Evolutionary conservation across 1,139 yeast species (phyloP), one percentile per base, ranked within the genome.

Genomic region (Lodderomyces pseudojiufengensis): DNA sequence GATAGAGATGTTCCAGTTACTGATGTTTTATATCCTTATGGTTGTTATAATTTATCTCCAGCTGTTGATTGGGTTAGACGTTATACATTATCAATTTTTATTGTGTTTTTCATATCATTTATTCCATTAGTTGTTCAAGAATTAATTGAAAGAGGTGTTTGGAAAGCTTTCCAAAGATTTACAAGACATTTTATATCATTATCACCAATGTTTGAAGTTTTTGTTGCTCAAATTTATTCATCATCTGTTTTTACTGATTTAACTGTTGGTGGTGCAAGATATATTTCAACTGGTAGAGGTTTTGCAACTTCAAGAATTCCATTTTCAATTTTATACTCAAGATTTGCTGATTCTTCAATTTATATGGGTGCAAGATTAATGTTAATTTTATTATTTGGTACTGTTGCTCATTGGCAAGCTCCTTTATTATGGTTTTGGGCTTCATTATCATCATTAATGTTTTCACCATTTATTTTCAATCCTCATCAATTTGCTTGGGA

Each of bases 401-500:
- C 97, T 15, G 81, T 85, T 53, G 77, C 97, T 28, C 88, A 85
- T 64, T 92, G 98, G 98, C 96, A 92, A 68, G 85, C 97, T 25
- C 95, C 97, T 39, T 73, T 94, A 55, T 68, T 92, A 52, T 92
- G 98, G 97, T 94, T 94, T 81, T 92, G 97, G 97, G 90, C 95
- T 40, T 85, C 97, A 15, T 72, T 90, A 53, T 75, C 90, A 37
- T 86, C 98, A 6, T 77, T 92, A 71, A 78, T 88, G 69, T 78
- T 88, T 54, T 84, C 97, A 33, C 99, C 99, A 54, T 90, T 92
- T 63, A 60, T 92, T 46, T 92, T 87, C 78, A 92, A 92, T 70
- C 99, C 99, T 40, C 98, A 92, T 70, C 98, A 92, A 71, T 92
- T 94, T 64, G 85, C 99, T 40, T 88, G 96, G 95, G 95, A 88